Conservation (phyloP, 257 asterid species). For the Scutellaria galericulata region DNA sequence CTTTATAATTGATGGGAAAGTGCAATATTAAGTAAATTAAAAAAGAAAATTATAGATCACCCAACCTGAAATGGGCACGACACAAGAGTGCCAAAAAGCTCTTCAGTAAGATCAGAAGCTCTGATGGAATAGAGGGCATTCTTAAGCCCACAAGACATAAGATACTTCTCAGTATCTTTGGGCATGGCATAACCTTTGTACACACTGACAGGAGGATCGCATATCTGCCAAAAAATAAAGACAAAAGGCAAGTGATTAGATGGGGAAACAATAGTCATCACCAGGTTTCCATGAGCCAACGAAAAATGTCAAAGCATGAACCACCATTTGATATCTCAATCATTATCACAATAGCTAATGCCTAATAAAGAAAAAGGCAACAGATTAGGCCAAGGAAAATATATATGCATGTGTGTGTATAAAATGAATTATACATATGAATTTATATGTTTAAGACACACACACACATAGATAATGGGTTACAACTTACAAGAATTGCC, state of each 20-base stretch:
- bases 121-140: slow-evolving; percentile 85
- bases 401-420: not conserved
- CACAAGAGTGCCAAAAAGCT: slow-evolving; percentile 78
- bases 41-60: slow-evolving; percentile 21
- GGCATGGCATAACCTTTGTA: slow-evolving; percentile 83
- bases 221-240: slow-evolving; percentile 58
- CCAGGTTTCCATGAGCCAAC: not conserved
- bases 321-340: slow-evolving; percentile 23
- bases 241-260: slow-evolving; percentile 27
- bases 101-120: slow-evolving; percentile 78
- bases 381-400: slow-evolving; percentile 1
- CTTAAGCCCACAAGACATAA: slow-evolving; percentile 80
- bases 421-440: not conserved
- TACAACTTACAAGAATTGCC: not conserved
- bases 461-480: not conserved
- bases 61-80: slow-evolving; percentile 80
- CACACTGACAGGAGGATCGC: slow-evolving; percentile 94
- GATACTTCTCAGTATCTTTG: slow-evolving; percentile 86
- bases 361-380: not conserved
- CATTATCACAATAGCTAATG: not conserved
- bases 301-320: not conserved
- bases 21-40: not conserved
- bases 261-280: slow-evolving; percentile 21
- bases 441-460: slow-evolving; percentile 4
- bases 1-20: slow-evolving; percentile 7